phyloP scores from a whole-genome alignment of 176 grass and related monocot genomes.

The Triticum timopheevii region DNA sequence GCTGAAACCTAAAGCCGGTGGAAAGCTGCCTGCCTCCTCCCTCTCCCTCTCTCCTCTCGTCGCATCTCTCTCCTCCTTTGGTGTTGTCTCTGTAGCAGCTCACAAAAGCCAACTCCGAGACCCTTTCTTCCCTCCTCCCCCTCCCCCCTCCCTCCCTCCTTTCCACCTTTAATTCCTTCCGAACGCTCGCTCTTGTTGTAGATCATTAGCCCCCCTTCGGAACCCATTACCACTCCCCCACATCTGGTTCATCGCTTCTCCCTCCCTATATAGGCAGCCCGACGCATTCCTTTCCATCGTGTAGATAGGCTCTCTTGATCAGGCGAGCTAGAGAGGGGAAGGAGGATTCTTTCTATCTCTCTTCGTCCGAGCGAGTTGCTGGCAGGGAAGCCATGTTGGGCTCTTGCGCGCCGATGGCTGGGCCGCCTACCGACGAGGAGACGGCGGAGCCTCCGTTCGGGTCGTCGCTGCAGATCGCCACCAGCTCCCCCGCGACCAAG shows the following conservation, averaged over 20 bases:
- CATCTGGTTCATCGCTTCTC: constrained; percentile 14
- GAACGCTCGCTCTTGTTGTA: constrained; percentile 12
- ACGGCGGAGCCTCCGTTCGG: constrained; percentile 39
- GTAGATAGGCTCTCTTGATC: not conserved
- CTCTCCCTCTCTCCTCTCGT: not conserved
- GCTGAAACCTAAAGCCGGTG: constrained; percentile 62
- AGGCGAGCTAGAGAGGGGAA: not conserved
- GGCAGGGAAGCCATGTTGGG: constrained; percentile 38
- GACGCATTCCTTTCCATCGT: not conserved
- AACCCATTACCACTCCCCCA: constrained; percentile 6
- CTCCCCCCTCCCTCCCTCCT: not conserved
- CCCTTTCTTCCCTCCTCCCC: constrained; percentile 51
- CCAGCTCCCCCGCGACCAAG: constrained; percentile 35
- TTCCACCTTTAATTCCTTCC: constrained; percentile 37
- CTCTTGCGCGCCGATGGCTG: constrained; percentile 29
- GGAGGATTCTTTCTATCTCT: not conserved
- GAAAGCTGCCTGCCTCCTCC: constrained; percentile 40
- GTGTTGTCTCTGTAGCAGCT: constrained; percentile 42
- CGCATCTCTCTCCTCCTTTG: constrained; percentile 22
- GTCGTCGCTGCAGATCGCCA: constrained; percentile 47
- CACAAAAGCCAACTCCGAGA: constrained; percentile 55
- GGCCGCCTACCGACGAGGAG: constrained; percentile 4
- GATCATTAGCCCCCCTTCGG: not conserved
- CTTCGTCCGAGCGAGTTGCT: not conserved
- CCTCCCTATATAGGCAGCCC: constrained; percentile 37